A percentile compares a stretch with the other conserved stretches of the same genome.
Conservation (phyloP, 148 eudicot genomes). For the Gaultheria prostrata region DNA sequence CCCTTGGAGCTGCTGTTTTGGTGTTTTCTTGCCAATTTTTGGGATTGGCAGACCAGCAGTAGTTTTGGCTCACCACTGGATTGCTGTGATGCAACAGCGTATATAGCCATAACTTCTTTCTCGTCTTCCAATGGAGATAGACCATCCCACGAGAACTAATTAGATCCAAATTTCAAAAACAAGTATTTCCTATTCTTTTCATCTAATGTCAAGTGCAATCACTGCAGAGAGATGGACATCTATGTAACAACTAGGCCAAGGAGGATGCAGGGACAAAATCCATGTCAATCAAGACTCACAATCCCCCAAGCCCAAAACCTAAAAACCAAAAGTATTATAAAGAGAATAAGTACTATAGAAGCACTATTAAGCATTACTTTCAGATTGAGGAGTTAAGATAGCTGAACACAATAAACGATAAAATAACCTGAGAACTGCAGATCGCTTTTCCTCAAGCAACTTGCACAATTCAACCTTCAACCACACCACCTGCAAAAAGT, state of each 20-base stretch:
- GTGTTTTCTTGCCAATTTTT: neutral
- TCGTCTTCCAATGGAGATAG: neutral
- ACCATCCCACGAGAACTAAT: neutral
- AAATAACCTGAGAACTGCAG: conserved; percentile 80
- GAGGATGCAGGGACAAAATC: neutral
- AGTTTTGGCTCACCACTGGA: neutral
- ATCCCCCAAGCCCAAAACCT: neutral
- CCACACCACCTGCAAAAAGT: conserved; percentile 59
- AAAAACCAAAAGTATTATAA: neutral
- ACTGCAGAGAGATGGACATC: neutral
- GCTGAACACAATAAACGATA: conserved; percentile 19
- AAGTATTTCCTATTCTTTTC: neutral
- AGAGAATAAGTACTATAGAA: neutral
- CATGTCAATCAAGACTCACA: neutral
- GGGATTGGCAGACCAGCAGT: neutral
- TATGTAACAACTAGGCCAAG: neutral
- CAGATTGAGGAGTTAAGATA: neutral
- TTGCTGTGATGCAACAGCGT: neutral
- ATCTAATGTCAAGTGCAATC: too few species aligned
- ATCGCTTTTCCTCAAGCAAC: conserved; percentile 85
- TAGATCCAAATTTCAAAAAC: neutral
- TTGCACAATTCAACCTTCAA: conserved; percentile 87
- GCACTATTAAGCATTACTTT: neutral
- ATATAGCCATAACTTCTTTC: neutral
- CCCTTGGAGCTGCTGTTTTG: neutral